A percentile compares a stretch with the other conserved stretches of the same genome.
These are phyloP conservation scores for Saposhnikovia divaricata DNA, from an alignment of 129 eudicot species.

Conservation along the genomic window DNA sequence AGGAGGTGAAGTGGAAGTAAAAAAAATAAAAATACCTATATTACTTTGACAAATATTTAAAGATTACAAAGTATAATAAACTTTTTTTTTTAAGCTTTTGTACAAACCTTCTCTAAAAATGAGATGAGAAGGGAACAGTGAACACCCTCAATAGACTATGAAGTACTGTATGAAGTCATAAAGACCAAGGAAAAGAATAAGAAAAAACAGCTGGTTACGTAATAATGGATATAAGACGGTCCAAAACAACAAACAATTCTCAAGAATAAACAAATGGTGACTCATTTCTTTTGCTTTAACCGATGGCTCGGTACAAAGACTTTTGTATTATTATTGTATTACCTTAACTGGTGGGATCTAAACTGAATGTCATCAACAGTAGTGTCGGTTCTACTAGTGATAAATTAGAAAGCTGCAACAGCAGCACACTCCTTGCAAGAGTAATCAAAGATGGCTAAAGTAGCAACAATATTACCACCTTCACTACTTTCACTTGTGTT, in stretches of 20 bases:
- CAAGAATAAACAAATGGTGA: neutral
- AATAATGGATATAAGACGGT: neutral
- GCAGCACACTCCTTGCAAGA: neutral
- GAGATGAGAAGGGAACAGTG: no score
- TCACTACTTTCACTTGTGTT: conserved; percentile 30
- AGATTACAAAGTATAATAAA: no score
- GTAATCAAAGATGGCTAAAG: conserved; percentile 14
- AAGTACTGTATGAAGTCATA: no score
- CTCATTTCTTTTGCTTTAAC: neutral
- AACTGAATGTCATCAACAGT: conserved; percentile 1
- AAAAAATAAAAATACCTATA: no score
- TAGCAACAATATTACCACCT: conserved; percentile 8
- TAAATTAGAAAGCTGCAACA: conserved; percentile 2
- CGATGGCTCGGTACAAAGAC: neutral
- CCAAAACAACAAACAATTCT: neutral
- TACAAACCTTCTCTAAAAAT: no score
- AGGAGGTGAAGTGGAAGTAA: no score
- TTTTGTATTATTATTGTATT: neutral
- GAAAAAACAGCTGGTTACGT: neutral
- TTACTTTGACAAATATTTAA: no score
- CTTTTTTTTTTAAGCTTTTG: no score
- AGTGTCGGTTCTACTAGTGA: neutral
- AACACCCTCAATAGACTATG: no score
- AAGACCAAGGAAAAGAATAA: neutral
- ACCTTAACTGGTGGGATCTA: neutral